phyloP scores from a whole-genome alignment of 2,329 filamentous ascomycete species.

The Lecanicillium sp. region DNA sequence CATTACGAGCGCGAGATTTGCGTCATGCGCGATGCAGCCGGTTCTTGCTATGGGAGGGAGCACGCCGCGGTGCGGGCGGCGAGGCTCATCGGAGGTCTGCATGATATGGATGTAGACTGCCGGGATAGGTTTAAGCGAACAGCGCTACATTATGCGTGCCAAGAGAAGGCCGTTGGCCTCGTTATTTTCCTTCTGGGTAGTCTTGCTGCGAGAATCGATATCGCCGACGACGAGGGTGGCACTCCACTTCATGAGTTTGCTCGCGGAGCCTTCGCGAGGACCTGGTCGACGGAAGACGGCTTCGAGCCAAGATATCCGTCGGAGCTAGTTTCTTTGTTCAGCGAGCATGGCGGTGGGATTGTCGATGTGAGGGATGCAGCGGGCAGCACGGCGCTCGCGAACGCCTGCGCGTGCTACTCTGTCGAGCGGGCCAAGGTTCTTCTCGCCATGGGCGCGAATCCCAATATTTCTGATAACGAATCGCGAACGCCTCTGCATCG shows the following conservation, averaged over 20 bases:
- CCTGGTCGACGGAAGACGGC: not conserved
- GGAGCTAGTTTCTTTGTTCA: not conserved
- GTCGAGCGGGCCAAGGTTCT: not conserved
- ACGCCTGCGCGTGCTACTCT: not conserved
- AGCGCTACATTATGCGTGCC: not conserved
- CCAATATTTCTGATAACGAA: not conserved
- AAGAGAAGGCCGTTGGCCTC: not conserved
- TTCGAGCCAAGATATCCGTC: not conserved
- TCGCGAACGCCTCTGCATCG: not conserved
- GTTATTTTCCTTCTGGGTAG: not conserved
- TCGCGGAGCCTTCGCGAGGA: not conserved
- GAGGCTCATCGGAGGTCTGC: not conserved
- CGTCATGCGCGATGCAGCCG: too few relatives aligned
- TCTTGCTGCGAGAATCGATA: not conserved
- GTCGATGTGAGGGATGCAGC: not conserved
- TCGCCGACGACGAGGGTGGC: not conserved
- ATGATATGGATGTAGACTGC: not conserved
- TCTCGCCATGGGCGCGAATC: slow-evolving; percentile 1
- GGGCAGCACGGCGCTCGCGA: slow-evolving; percentile 1
- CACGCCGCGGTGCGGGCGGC: not conserved
- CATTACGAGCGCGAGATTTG: too few relatives aligned
- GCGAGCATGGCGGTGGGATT: not conserved
- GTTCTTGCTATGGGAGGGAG: too few relatives aligned
- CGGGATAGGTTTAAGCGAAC: not conserved
- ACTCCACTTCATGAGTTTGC: slow-evolving; percentile 3